A percentile compares a stretch with the other conserved stretches of the same genome.
Conservation (phyloP, 2,329 filamentous ascomycete species). For the Mycogone perniciosa region DNA sequence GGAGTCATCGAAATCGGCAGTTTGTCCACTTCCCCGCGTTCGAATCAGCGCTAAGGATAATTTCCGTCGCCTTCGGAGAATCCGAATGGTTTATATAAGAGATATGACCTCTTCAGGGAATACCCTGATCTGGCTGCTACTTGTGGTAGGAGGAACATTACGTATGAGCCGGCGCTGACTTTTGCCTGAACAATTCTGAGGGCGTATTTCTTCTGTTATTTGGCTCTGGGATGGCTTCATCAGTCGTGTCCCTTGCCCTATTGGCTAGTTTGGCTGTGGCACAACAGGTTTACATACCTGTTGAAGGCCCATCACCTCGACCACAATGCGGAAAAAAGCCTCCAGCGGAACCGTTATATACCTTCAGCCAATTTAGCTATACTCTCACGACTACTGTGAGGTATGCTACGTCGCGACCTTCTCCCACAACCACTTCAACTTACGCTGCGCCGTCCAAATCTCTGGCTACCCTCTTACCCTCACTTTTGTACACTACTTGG, state of each 20-base stretch:
- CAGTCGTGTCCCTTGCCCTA: too few species aligned
- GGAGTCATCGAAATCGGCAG: too few species aligned
- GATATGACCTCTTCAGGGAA: too few species aligned
- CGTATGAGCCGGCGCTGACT: too few species aligned
- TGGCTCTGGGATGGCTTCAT: too few species aligned
- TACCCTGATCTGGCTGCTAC: too few species aligned
- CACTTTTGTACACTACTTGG: conserved; percentile 28
- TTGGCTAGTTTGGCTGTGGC: conserved; percentile 12
- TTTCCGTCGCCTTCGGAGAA: too few species aligned
- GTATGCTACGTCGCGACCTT: conserved; percentile 25
- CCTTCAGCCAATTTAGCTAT: conserved; percentile 20
- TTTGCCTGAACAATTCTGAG: neutral
- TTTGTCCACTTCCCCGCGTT: too few species aligned
- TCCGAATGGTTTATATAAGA: too few species aligned
- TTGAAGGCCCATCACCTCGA: conserved; percentile 22
- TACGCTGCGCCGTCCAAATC: conserved; percentile 24
- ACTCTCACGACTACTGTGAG: conserved; percentile 28
- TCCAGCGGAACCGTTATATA: conserved; percentile 19
- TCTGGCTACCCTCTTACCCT: conserved; percentile 20
- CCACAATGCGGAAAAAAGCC: conserved; percentile 19
- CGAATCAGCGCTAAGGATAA: too few species aligned
- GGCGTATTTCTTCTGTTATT: neutral
- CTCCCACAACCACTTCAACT: conserved; percentile 25
- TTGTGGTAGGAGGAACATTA: too few species aligned
- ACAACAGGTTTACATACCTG: conserved; percentile 23